Conservation (phyloP, 192 early-diverging fungal species). For the Backusella liffmaniae region DNA sequence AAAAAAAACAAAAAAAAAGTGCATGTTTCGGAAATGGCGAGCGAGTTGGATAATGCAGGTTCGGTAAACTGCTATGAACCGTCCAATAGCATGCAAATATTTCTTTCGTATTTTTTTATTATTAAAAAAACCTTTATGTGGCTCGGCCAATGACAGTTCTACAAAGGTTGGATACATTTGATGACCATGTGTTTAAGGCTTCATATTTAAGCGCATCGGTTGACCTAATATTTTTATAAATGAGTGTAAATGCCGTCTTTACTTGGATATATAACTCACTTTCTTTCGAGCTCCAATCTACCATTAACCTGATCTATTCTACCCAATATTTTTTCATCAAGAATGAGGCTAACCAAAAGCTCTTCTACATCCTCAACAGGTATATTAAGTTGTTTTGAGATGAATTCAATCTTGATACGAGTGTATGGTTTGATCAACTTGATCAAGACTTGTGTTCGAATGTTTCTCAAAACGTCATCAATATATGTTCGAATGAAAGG, state of each 20-base stretch:
- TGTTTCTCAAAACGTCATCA: constrained; percentile 89
- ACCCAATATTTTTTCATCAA: constrained; percentile 84
- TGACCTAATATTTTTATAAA: constrained; percentile 41
- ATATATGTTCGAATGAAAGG: constrained; percentile 89
- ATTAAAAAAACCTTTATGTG: constrained; percentile 24
- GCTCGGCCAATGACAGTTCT: constrained; percentile 58
- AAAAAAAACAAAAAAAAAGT: background rate
- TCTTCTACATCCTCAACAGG: constrained; percentile 76
- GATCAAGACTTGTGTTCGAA: constrained; percentile 88
- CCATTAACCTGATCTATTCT: constrained; percentile 91
- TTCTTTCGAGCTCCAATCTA: constrained; percentile 67
- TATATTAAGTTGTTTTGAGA: constrained; percentile 83
- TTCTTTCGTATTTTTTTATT: no score
- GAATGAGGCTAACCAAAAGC: constrained; percentile 81
- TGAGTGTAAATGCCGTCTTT: background rate
- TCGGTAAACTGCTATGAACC: background rate
- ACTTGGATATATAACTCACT: constrained; percentile 44
- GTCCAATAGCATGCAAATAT: background rate
- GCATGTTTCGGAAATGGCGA: background rate
- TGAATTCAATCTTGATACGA: constrained; percentile 78
- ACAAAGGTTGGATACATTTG: constrained; percentile 58
- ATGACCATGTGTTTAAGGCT: constrained; percentile 73
- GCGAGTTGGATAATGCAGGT: background rate
- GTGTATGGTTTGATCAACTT: constrained; percentile 90
- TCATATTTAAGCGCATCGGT: constrained; percentile 62